A percentile compares a stretch with the other conserved stretches of the same genome.
phyloP scores from a whole-genome alignment of 352 stramenopile species.

The Globisporangium spiculum region DNA sequence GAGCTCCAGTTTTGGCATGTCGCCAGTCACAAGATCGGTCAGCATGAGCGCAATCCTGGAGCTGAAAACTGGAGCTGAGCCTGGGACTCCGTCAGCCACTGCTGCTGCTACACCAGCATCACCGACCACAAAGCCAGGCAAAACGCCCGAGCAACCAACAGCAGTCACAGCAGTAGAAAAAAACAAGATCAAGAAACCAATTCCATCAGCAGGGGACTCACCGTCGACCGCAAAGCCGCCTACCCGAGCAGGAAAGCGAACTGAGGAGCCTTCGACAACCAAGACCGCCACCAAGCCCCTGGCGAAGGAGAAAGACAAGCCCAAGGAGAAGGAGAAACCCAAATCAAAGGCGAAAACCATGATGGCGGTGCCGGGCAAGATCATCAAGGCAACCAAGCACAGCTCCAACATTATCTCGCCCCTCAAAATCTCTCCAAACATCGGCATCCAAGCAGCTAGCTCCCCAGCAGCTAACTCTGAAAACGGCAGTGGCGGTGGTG shows the following conservation, averaged over 20 bases:
- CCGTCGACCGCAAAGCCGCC: slow-evolving; percentile 5
- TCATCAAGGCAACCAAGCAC: slow-evolving; percentile 34
- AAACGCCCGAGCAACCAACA: slow-evolving; percentile 9
- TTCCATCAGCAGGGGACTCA: neutral
- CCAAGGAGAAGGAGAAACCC: slow-evolving; percentile 15
- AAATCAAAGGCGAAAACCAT: slow-evolving; percentile 28
- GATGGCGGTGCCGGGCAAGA: slow-evolving; percentile 42
- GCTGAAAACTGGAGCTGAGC: slow-evolving; percentile 16
- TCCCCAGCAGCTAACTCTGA: neutral
- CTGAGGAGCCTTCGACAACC: neutral
- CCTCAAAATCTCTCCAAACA: slow-evolving; percentile 5
- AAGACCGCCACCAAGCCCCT: slow-evolving; percentile 6
- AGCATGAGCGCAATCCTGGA: slow-evolving; percentile 31
- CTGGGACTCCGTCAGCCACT: slow-evolving; percentile 4
- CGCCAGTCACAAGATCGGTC: slow-evolving; percentile 25
- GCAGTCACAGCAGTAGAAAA: slow-evolving; percentile 3
- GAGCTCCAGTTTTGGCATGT: slow-evolving; percentile 9
- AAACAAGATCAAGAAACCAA: slow-evolving; percentile 19
- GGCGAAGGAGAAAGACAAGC: slow-evolving; percentile 17
- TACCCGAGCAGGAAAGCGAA: slow-evolving; percentile 18
- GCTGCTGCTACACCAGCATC: neutral
- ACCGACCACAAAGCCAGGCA: slow-evolving; percentile 4
- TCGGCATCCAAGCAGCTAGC: neutral
- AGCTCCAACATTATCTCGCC: slow-evolving; percentile 16
- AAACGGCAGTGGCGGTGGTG: neutral